phyloP scores from a whole-genome alignment of 2,329 filamentous ascomycete genomes.

The Passalora sequoiae region DNA sequence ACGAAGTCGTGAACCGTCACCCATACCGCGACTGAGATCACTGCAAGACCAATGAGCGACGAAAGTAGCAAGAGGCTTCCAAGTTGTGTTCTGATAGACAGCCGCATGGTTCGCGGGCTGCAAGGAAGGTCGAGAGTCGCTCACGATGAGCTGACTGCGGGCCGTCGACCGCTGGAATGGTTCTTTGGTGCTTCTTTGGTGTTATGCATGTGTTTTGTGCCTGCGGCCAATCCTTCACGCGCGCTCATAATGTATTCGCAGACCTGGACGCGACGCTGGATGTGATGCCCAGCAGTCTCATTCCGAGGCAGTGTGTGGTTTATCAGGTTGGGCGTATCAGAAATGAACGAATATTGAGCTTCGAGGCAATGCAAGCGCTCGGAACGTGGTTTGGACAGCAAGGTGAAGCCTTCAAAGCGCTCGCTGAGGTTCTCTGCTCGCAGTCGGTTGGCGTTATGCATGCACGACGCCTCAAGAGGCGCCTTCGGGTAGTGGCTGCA shows the following conservation, averaged over 20 bases:
- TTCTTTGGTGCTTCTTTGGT: background rate
- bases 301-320: background rate
- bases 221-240: background rate
- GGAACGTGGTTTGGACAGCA: no score
- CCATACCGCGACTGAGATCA: constrained; percentile 72
- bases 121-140: background rate
- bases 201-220: background rate
- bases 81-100: constrained; percentile 84
- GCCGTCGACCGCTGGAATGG: background rate
- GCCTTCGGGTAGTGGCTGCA: no score
- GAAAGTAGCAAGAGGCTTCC: constrained; percentile 71
- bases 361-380: no score
- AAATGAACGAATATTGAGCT: no score
- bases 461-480: no score
- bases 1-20: constrained; percentile 59
- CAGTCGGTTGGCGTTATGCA: no score
- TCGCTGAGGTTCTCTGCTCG: no score
- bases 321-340: no score
- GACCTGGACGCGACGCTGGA: constrained; percentile 1
- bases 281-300: background rate
- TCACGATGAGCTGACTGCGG: background rate
- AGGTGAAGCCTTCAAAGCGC: no score
- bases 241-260: background rate
- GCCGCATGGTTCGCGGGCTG: constrained; percentile 56
- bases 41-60: constrained; percentile 67